These are phyloP conservation scores for Solanum clarkiae DNA, from an alignment of 257 asterid species.

Conservation along the genomic window DNA sequence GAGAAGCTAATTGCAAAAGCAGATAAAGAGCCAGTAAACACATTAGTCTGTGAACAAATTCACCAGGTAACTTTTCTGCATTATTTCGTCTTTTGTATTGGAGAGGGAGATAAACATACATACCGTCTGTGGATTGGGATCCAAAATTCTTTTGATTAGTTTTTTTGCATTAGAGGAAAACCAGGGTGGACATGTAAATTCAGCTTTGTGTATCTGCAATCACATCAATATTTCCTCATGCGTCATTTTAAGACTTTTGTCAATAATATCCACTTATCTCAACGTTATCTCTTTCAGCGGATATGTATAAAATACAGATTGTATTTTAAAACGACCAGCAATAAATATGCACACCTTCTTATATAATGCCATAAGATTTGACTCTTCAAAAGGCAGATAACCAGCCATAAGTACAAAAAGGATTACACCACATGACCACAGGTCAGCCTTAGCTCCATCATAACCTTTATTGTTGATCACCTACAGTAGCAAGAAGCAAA, in stretches of 20 bases:
- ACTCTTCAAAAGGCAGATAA: conserved; percentile 77
- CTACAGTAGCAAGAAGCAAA: conserved; percentile 17
- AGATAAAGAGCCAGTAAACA: not conserved
- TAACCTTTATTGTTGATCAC: conserved; percentile 90
- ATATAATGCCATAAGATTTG: conserved; percentile 50
- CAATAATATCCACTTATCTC: not conserved
- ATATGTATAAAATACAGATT: not conserved
- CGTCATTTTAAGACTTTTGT: not conserved
- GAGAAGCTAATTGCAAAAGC: not conserved
- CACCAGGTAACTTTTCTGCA: not conserved
- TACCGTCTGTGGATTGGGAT: conserved; percentile 88
- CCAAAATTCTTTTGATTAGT: conserved; percentile 77
- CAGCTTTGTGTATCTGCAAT: conserved; percentile 86
- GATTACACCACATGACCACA: conserved; percentile 76
- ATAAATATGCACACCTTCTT: conserved; percentile 22
- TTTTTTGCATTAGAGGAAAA: conserved; percentile 77
- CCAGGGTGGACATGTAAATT: conserved; percentile 82
- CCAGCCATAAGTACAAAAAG: conserved; percentile 45
- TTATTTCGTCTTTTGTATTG: not conserved
- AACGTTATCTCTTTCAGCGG: not conserved
- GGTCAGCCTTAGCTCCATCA: conserved; percentile 95
- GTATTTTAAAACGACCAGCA: not conserved
- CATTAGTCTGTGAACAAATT: not conserved
- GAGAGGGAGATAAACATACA: conserved; percentile 5
- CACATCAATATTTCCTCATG: conserved; percentile 1